Base-by-base conservation (phyloP, 1,139 yeast species). In the Lodderomyces orthopsilosis region DNA sequence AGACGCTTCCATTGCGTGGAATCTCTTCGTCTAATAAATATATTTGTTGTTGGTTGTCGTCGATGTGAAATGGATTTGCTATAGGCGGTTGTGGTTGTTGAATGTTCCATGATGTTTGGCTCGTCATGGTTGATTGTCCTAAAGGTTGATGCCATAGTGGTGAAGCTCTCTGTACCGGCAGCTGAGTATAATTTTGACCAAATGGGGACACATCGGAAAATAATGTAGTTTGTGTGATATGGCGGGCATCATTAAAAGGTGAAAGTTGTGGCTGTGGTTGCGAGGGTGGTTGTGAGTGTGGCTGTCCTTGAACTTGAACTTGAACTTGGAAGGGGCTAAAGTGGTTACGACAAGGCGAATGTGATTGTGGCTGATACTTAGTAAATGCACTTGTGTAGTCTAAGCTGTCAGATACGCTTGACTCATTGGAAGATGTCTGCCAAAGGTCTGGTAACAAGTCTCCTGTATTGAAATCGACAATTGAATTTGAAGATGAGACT, bases 371-470 rank as follows among this genome's bases (percentile, higher is more conserved):
- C 19, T 22, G 44, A n/a, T n/a, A n/a, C 9, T 27, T 23, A 26
- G 32, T 27, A 19, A 35, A 32, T 40, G 43, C 23, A n/a, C 24
- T 17, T 21, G 44, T 13, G 35, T 19, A 22, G 12, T 38, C 37
- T 18, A 22, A 33, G 15, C 23, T 9, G 27, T 39, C 41, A 9
- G 41, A 46, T 2, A 43, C 24, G n/a, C 37, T 40, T 14, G 53
- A 47, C 18, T 50, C 52, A 28, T 51, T 48, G 5, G 55, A 51
- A 9, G 51, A 37, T 13, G 61, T 53, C 41, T 58, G 66, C 73
- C 73, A 67, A 46, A 67, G 60, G 40, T 65, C 72, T 8, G 69
- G 63, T 51, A 66, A 61, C 45, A 66, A 60, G 41, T 63, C 70
- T 13, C 56, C 57, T 33, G 55, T 53, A 19, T 55, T 56, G 34